These are phyloP conservation scores for Dothiorella sarmentorum DNA, from an alignment of 2,329 filamentous ascomycete species.

Conservation along the genomic window DNA sequence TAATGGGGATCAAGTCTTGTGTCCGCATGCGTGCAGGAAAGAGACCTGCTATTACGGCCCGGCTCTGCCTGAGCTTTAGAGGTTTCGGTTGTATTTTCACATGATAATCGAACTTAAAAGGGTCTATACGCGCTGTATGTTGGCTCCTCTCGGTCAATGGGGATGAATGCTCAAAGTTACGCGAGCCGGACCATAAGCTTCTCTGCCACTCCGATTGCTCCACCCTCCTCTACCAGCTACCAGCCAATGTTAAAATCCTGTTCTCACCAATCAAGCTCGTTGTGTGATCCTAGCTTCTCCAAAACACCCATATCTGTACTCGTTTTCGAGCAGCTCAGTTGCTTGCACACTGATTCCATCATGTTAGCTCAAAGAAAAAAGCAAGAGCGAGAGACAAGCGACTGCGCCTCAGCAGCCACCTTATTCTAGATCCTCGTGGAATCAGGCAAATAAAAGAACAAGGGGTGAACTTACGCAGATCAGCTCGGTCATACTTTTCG, in stretches of 20 bases:
- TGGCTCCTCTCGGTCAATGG: not conserved
- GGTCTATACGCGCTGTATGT: too few relatives aligned
- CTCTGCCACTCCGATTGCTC: not conserved
- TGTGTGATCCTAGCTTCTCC: not conserved
- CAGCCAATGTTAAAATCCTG: not conserved
- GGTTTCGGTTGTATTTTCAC: too few relatives aligned
- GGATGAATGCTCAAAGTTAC: not conserved
- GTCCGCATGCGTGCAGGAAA: too few relatives aligned
- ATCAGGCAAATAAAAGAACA: not conserved
- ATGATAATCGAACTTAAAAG: too few relatives aligned
- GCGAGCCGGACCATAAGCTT: not conserved
- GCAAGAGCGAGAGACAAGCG: not conserved
- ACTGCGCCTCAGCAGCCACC: too few relatives aligned
- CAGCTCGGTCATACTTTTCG: conserved; percentile 23
- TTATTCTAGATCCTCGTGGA: not conserved
- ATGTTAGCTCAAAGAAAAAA: not conserved
- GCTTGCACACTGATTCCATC: conserved; percentile 10
- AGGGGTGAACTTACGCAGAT: conserved; percentile 22
- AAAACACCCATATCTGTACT: not conserved
- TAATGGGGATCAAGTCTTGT: too few relatives aligned
- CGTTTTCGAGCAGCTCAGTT: conserved; percentile 5
- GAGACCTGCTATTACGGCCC: too few relatives aligned
- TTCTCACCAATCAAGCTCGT: conserved; percentile 1
- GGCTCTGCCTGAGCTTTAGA: too few relatives aligned
- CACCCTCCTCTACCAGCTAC: not conserved